These are phyloP conservation scores for Globisporangium sylvaticum DNA, from an alignment of 352 stramenopile species.

Conservation along the genomic window DNA sequence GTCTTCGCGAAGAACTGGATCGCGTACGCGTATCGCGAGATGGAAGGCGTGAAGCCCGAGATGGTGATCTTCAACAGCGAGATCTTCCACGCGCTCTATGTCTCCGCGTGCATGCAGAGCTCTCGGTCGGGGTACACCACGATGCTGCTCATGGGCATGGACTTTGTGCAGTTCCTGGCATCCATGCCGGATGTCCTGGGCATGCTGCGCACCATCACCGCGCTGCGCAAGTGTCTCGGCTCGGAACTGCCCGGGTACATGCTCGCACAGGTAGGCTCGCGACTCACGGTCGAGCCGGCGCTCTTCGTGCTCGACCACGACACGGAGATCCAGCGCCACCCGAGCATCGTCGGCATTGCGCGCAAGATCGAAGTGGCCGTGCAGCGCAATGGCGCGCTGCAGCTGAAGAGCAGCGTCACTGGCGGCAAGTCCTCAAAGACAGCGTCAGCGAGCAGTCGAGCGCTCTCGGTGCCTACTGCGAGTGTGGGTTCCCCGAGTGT, in stretches of 20 bases:
- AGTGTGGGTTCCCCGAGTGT: not conserved
- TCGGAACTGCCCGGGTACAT: too few relatives aligned
- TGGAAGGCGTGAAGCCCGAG: slow-evolving; percentile 23
- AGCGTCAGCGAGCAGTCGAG: not conserved
- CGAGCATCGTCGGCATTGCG: not conserved
- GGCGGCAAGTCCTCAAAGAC: too few relatives aligned
- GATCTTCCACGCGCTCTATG: slow-evolving; percentile 24
- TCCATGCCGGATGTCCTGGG: too few relatives aligned
- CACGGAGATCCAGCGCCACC: not conserved
- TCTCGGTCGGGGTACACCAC: slow-evolving; percentile 18
- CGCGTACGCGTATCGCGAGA: slow-evolving; percentile 14
- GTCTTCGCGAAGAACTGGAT: slow-evolving; percentile 23
- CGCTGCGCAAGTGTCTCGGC: too few relatives aligned
- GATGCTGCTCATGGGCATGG: not conserved
- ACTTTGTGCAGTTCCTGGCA: too few relatives aligned
- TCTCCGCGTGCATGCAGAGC: slow-evolving; percentile 24
- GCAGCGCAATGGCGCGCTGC: not conserved
- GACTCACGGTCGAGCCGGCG: too few relatives aligned
- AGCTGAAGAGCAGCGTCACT: not conserved
- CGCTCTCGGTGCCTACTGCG: not conserved
- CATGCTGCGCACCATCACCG: too few relatives aligned
- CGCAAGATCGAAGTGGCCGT: too few relatives aligned
- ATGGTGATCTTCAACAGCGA: slow-evolving; percentile 27
- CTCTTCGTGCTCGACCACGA: too few relatives aligned
- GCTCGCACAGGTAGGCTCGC: too few relatives aligned